Base-by-base conservation (phyloP, 176 grass and related monocot species). In the Hordeum marinum region DNA sequence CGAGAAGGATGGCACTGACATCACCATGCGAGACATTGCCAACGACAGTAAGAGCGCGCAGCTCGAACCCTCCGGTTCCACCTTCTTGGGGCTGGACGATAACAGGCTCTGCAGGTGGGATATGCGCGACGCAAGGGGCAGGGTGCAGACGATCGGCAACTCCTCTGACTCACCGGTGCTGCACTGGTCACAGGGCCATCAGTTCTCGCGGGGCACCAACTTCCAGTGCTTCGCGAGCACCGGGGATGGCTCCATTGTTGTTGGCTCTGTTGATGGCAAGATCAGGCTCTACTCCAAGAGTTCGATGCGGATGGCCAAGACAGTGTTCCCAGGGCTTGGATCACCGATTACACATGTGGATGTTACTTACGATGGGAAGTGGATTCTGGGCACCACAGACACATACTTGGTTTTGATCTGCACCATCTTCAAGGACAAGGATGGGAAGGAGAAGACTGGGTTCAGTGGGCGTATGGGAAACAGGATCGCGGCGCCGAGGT, bases 301-400 rank as follows among this genome's bases (percentile, higher is more conserved):
- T 39, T 98, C 91, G 0, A 98, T 98, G 95, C 75, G 95, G 26
- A 98, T 98, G 95, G 95, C 95, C 3, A 98, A 98, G 83, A 98
- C 93, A 0, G 93, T 77, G 8, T 98, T 98, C 61, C 95, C 95
- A 3, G 95, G 95, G 8, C 95, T 98, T 61, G 95, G 95, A 1
- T 95, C 93, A 0, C 93, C 93, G 0, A 95, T 98, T 32, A 95
- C 87, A 2, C 91, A 98, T 67, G 91, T 95, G 8, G 95, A 98
- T 78, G 95, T 93, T 43, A 95, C 95, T 11, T 98, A 86, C n/a
- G 93, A 98, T 46, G 95, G 95, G 63, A 98, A 95, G 65, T 98
- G 95, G 93, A 88, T 98, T 17, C 36, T 98, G 67, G 95, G 91
- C 27, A 95, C 95, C 3, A 98, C 95, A 0, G 93, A 98, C 9